Evolutionary conservation across 2,329 filamentous ascomycete species (phyloP).

Genomic region (Elsinoe australis): DNA sequence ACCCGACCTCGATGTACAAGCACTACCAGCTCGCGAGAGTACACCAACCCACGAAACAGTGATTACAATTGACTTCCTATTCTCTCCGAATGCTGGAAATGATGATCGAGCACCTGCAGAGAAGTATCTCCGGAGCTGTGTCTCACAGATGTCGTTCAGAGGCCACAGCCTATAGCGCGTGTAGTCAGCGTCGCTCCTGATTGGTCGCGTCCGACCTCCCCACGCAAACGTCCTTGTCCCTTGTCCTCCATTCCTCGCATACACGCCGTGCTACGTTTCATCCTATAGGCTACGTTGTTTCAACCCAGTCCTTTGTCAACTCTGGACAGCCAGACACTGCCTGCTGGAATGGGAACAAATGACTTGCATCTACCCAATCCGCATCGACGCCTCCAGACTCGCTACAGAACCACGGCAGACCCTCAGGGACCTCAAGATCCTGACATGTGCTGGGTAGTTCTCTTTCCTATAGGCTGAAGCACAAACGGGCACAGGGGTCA

Average conservation of each 20-base stretch:
- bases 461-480: background rate
- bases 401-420: background rate
- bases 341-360: background rate
- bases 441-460: constrained; percentile 1
- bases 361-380: constrained; percentile 5
- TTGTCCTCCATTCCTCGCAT: background rate
- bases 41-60: too few relatives aligned
- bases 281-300: constrained; percentile 2
- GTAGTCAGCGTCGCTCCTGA: background rate
- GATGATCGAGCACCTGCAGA: too few relatives aligned
- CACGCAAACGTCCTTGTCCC: background rate
- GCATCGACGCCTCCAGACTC: constrained; percentile 10
- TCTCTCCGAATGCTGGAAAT: too few relatives aligned
- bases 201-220: background rate
- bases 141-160: too few relatives aligned
- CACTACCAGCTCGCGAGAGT: too few relatives aligned
- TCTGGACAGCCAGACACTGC: background rate
- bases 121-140: too few relatives aligned
- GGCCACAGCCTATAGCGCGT: background rate
- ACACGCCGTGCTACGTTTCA: background rate
- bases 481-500: background rate
- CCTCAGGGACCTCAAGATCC: constrained; percentile 2
- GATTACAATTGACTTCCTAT: too few relatives aligned
- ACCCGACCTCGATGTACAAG: too few relatives aligned
- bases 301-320: too few relatives aligned